Evolutionary conservation across 2,329 filamentous ascomycete species (phyloP), one percentile per base, ranked within the genome.

Genomic region (Epicoccum sorghinum): DNA sequence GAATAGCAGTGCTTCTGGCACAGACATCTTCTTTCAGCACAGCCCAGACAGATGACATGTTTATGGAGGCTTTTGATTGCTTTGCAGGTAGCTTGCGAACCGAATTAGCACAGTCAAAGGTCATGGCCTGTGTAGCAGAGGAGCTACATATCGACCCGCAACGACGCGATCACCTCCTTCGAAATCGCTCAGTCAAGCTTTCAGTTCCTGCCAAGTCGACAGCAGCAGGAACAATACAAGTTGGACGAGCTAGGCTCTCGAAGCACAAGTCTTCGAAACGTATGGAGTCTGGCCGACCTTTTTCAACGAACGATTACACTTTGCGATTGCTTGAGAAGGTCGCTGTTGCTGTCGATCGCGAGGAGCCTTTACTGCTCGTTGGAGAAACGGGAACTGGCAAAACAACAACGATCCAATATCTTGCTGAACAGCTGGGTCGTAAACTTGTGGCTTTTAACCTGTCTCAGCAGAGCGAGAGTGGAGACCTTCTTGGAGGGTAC

Each of bases 321-420:
- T 86, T 91, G 60, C 86, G 89, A 58, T 81, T 96, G 10, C 83
- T 99, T 45, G 96, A 99, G 72, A 91, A 96, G 71, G 89, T 98
- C 50, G 87, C 90, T 1, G 87, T 91, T 33, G 89, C 92, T 1
- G 86, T 97, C 5, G 87, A 89, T 58, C 85, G 92, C 66, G 84
- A 86, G n/a, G 95, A 99, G 68, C 92, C 96, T 4, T 85, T 96
- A 1, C 79, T 99, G 14, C 85, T 99, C 25, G 95, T 99, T n/a
- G 95, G 95, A 70, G 95, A 99, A 78, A 99, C 95, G 7, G 95
- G 95, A 79, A 97, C 96, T 45, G 95, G 95, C 66, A 99, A 99
- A 77, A 99, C 95, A 0, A 96, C 95, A 0, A 90, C 95, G 24
- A 88, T 99, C 12, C 95, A 99, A 73, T 92, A 97, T 70, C 80